Conservation (phyloP, 1,139 yeast species). For the Meyerozyma athensensis region DNA sequence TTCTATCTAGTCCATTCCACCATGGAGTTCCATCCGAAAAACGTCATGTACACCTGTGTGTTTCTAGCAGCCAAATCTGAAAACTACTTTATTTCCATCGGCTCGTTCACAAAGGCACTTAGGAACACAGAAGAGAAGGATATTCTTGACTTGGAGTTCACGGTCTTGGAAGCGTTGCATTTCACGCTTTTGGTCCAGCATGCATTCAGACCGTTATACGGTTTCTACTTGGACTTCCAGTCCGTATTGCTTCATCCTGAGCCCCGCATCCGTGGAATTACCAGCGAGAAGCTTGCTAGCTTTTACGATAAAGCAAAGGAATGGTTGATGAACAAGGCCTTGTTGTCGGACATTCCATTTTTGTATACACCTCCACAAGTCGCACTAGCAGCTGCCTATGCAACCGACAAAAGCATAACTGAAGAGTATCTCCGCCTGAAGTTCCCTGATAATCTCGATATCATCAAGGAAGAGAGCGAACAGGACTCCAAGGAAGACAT, state of each 20-base stretch:
- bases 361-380: constrained; percentile 91
- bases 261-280: constrained; percentile 33
- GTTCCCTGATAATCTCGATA: constrained; percentile 25
- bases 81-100: constrained; percentile 81
- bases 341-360: constrained; percentile 72
- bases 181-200: constrained; percentile 86
- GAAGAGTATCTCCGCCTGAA: constrained; percentile 62
- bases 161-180: constrained; percentile 63
- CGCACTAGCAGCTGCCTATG: constrained; percentile 79
- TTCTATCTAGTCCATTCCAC: constrained; percentile 77
- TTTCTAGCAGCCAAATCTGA: constrained; percentile 92
- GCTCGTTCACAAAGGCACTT: constrained; percentile 68
- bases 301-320: constrained; percentile 67
- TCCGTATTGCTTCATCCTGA: constrained; percentile 44
- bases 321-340: constrained; percentile 55
- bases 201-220: constrained; percentile 83
- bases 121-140: constrained; percentile 63
- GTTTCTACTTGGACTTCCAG: constrained; percentile 86
- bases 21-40: constrained; percentile 84
- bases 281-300: constrained; percentile 43
- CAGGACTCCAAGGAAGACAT: constrained; percentile 11
- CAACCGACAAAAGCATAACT: constrained; percentile 59
- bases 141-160: constrained; percentile 74
- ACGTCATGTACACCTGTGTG: constrained; percentile 76
- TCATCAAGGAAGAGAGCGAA: constrained; percentile 17